Percentiles rank a stretch among this genome's conserved stretches.
phyloP scores from a whole-genome alignment of 2,329 filamentous ascomycete genomes.

The Bipolaris cookei region DNA sequence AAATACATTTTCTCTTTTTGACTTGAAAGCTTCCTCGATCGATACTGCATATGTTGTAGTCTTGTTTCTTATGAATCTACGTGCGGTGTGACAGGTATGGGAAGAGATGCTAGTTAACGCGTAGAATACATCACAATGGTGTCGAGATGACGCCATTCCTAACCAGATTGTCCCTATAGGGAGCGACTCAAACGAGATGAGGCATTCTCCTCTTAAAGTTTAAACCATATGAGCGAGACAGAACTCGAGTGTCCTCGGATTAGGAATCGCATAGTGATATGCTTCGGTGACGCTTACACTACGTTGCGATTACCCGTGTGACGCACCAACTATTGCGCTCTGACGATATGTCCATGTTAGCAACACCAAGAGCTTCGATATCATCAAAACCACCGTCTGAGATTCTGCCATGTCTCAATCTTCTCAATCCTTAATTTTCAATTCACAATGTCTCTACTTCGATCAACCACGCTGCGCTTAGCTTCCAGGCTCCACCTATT shows the following conservation, averaged over 20 bases:
- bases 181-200: no score
- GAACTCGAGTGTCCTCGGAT: neutral
- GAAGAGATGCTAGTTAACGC: no score
- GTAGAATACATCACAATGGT: no score
- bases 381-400: neutral
- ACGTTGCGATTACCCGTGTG: slow-evolving; percentile 1
- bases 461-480: slow-evolving; percentile 1
- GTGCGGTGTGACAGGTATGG: no score
- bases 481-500: slow-evolving; percentile 34
- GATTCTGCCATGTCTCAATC: neutral
- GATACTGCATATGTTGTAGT: no score
- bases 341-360: slow-evolving; percentile 7
- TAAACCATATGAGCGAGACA: no score
- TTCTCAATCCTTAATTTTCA: neutral
- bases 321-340: slow-evolving; percentile 3
- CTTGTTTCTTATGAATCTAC: no score
- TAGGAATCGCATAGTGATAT: neutral
- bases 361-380: neutral
- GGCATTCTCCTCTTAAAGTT: no score
- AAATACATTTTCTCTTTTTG: neutral
- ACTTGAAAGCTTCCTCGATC: no score
- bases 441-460: slow-evolving; percentile 4
- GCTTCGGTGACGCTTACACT: neutral
- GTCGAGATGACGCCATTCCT: no score
- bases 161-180: no score